Conservation (phyloP, 169 alveolate genomes). For the Gregarina niphandrodes region DNA sequence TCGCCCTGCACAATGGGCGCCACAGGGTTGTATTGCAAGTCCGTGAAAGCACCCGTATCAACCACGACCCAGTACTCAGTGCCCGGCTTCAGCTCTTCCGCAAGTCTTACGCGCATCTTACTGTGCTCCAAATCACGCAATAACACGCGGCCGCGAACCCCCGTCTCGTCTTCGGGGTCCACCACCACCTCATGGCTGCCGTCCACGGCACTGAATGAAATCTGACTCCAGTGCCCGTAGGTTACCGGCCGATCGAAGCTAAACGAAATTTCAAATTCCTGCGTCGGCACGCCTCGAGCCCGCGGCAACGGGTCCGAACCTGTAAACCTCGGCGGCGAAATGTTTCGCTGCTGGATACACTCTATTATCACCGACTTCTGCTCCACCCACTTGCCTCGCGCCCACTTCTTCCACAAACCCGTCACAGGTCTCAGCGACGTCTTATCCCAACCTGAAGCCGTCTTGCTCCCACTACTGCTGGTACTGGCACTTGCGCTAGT, state of each 20-base stretch:
- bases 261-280: conserved; percentile 14
- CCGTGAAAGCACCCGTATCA: conserved; percentile 28
- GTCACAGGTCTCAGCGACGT: conserved; percentile 11
- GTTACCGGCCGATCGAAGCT: conserved; percentile 24
- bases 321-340: conserved; percentile 17
- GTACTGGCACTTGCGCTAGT: too few species aligned
- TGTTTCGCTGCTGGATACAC: conserved; percentile 19
- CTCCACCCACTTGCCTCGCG: conserved; percentile 14
- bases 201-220: conserved; percentile 14
- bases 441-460: too few species aligned
- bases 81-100: conserved; percentile 13
- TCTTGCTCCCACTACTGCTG: too few species aligned
- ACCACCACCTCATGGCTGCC: conserved; percentile 1
- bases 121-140: background rate
- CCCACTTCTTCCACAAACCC: conserved; percentile 24
- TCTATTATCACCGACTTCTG: conserved; percentile 14
- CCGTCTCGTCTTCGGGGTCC: conserved; percentile 10
- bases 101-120: background rate
- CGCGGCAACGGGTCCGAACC: conserved; percentile 18
- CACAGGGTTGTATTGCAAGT: conserved; percentile 34
- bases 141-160: conserved; percentile 3
- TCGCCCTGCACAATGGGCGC: conserved; percentile 23
- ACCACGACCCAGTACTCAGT: conserved; percentile 23
- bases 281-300: conserved; percentile 12
- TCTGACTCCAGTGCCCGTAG: conserved; percentile 34